Evolutionary conservation across 179 eudicot species (phyloP).

Genomic region (Beta macrorhiza): DNA sequence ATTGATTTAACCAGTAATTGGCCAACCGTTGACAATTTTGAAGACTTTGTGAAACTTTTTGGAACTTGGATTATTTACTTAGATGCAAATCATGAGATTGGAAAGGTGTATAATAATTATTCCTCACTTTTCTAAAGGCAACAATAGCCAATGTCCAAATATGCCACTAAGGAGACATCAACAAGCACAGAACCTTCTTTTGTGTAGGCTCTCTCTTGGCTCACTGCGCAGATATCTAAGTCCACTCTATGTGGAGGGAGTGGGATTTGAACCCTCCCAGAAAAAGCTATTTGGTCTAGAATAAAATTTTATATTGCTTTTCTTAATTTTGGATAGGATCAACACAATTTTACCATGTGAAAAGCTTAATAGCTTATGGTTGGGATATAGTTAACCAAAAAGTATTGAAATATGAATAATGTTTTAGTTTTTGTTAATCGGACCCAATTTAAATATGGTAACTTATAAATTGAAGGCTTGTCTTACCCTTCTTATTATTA

Average conservation of each 20-base stretch:
- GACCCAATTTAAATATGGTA: too few relatives aligned
- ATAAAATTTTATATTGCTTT: too few relatives aligned
- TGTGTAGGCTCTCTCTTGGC: slow-evolving; percentile 25
- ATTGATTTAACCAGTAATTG: not conserved
- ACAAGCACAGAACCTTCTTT: slow-evolving; percentile 39
- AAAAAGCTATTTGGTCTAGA: too few relatives aligned
- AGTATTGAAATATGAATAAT: too few relatives aligned
- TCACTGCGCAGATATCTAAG: not conserved
- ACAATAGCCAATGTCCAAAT: slow-evolving; percentile 12
- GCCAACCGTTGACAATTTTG: slow-evolving; percentile 18
- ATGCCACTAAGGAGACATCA: slow-evolving; percentile 33
- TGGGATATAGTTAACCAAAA: too few relatives aligned
- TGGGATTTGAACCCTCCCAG: not conserved
- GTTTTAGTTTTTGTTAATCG: too few relatives aligned
- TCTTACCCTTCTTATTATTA: too few relatives aligned
- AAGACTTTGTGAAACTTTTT: not conserved
- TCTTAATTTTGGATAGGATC: too few relatives aligned
- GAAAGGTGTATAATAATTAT: slow-evolving; percentile 6
- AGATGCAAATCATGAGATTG: slow-evolving; percentile 14
- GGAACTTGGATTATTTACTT: not conserved
- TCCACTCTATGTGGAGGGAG: not conserved
- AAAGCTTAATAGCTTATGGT: too few relatives aligned
- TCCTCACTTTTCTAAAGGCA: not conserved
- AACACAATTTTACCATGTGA: too few relatives aligned
- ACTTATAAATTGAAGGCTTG: too few relatives aligned